phyloP scores from a whole-genome alignment of 179 eudicot genomes.

The Heliamphora pulchella region DNA sequence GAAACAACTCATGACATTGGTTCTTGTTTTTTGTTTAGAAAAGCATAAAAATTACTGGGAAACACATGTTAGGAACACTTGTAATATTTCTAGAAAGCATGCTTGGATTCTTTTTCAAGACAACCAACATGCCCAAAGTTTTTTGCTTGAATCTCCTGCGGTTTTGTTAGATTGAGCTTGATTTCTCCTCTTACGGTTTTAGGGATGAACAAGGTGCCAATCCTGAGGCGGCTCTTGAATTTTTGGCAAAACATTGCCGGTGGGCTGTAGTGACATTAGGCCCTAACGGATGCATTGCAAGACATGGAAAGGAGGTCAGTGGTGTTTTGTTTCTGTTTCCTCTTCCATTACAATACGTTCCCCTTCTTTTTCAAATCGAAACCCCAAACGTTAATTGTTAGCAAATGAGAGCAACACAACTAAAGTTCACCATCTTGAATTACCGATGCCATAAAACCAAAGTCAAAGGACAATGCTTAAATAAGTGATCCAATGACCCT shows the following conservation, averaged over 20 bases:
- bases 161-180: background rate
- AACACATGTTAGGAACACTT: background rate
- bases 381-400: too few species aligned
- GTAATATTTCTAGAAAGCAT: background rate
- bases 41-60: background rate
- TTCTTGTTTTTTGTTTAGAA: background rate
- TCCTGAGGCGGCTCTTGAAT: constrained; percentile 77
- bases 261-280: constrained; percentile 98
- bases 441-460: too few species aligned
- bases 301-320: constrained; percentile 72
- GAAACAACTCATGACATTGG: background rate
- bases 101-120: constrained; percentile 3
- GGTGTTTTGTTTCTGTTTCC: background rate
- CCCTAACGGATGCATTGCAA: constrained; percentile 82
- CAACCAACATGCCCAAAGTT: background rate
- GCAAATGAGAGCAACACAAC: too few species aligned
- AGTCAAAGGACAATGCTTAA: too few species aligned
- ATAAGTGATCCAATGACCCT: too few species aligned
- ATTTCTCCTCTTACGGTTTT: constrained; percentile 14
- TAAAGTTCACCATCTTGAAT: too few species aligned
- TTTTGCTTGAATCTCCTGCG: background rate
- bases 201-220: constrained; percentile 55
- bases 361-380: too few species aligned
- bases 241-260: constrained; percentile 62
- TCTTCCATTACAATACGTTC: background rate